Evolutionary conservation across 139 green algal genomes (phyloP), one percentile per base, ranked within the genome.

Genomic region (Picochlorum sp.): DNA sequence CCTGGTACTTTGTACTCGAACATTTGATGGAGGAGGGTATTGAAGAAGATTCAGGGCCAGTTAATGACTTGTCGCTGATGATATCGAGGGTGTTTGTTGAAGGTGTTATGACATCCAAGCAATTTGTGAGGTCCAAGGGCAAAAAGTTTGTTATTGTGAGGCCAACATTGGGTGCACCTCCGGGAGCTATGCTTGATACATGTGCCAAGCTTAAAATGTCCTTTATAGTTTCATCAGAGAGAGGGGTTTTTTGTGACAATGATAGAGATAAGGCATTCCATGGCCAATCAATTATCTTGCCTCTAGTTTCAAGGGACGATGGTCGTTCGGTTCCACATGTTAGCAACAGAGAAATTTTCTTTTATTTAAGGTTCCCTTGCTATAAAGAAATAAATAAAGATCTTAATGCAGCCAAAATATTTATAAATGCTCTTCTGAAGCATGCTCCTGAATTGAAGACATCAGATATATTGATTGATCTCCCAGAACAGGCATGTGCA

Each of bases 211-310:
- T 59, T 14, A 59, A 59, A 22, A 28, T 12, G 24, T 59, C 52
- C 8, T 59, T 59, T 32, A 36, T 59, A 28, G n/a, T 49, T 5
- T 7, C 22, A 45, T 16, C 52, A 22, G 52, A 59, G 10, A n/a
- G 52, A 44, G 52, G 20, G 12, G 24, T 4, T 5, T 59, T 59
- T 22, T 59, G 52, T 59, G 52, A 59, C 26, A 59, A 59, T 32
- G 24, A 59, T 32, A 44, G 52, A 16, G 52, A 59, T 1, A 44
- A 24, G 9, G 52, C 52, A 45, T 28, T 30, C 3, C 52, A 50
- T 2, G 52, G 52, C 14, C 20, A 59, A 29, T 59, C 52, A 1
- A 4, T 59, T 13, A 44, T 59, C 18, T n/a, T 59, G 8, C 52
- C 52, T 45, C 8, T 59, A 24, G 52, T 59, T 29, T n/a, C 24